phyloP scores from a whole-genome alignment of 768 basidiomycete genomes.

The Kockovaella imperatae region DNA sequence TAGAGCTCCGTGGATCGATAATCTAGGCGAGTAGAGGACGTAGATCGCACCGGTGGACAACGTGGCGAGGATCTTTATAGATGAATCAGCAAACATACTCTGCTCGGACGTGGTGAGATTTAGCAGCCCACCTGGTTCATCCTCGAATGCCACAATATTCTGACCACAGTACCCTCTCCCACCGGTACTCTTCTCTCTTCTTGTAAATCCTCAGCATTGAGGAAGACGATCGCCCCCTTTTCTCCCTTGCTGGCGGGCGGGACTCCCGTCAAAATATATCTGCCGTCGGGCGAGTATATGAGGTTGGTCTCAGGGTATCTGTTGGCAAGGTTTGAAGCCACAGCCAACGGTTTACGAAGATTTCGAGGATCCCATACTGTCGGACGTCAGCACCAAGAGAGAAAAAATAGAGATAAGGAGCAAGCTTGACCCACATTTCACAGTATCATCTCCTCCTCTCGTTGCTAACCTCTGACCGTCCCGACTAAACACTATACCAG shows the following conservation, averaged over 20 bases:
- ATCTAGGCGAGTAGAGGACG: constrained; percentile 84
- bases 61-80: constrained; percentile 68
- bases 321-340: constrained; percentile 59
- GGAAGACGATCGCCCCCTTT: constrained; percentile 63
- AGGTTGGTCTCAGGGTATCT: constrained; percentile 90
- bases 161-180: constrained; percentile 57
- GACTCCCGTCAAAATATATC: constrained; percentile 70
- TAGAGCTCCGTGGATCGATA: constrained; percentile 87
- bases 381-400: constrained; percentile 1
- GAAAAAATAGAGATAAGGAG: neutral
- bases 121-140: constrained; percentile 76
- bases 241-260: constrained; percentile 49
- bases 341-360: constrained; percentile 78
- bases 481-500: constrained; percentile 77
- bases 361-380: constrained; percentile 89
- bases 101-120: neutral
- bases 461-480: constrained; percentile 80
- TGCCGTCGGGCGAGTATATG: constrained; percentile 90
- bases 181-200: constrained; percentile 45
- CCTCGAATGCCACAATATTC: constrained; percentile 87
- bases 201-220: constrained; percentile 63
- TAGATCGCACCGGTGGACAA: constrained; percentile 79
- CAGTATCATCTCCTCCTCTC: constrained; percentile 87
- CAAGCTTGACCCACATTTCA: constrained; percentile 74
- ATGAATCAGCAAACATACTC: neutral